Evolutionary conservation across 2,329 filamentous ascomycete genomes (phyloP).

Genomic region (Fusarium burgessii): DNA sequence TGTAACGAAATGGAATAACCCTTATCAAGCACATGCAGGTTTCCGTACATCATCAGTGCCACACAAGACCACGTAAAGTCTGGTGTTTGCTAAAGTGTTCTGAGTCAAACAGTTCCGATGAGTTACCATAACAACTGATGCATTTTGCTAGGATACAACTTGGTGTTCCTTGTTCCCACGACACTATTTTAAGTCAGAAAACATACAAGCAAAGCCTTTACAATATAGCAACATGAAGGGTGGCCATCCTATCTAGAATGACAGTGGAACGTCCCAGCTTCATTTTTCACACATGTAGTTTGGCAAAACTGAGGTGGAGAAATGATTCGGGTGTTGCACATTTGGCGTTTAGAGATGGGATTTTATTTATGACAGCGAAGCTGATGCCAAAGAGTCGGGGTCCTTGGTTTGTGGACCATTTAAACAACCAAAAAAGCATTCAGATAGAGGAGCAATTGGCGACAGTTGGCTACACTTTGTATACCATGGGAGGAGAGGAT

Average conservation of each 20-base stretch:
- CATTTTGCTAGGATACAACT: too few relatives aligned
- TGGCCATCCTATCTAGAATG: accelerated
- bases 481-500: conserved; percentile 31
- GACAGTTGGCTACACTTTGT: conserved; percentile 18
- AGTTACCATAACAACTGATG: too few relatives aligned
- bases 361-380: conserved; percentile 20
- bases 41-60: not conserved
- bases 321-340: conserved; percentile 22
- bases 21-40: not conserved
- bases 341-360: conserved; percentile 32
- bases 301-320: conserved; percentile 5
- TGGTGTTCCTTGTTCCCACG: not conserved
- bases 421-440: conserved; percentile 42
- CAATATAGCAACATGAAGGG: accelerated
- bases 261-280: not conserved
- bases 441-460: conserved; percentile 16
- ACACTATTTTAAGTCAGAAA: too few relatives aligned
- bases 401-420: too few relatives aligned
- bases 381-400: too few relatives aligned
- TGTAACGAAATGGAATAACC: not conserved
- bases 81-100: accelerated
- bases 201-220: accelerated
- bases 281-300: too few relatives aligned
- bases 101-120: accelerated
- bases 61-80: not conserved